These are phyloP conservation scores for Lactuca sativa DNA, from an alignment of 129 eudicot species.

Conservation along the genomic window DNA sequence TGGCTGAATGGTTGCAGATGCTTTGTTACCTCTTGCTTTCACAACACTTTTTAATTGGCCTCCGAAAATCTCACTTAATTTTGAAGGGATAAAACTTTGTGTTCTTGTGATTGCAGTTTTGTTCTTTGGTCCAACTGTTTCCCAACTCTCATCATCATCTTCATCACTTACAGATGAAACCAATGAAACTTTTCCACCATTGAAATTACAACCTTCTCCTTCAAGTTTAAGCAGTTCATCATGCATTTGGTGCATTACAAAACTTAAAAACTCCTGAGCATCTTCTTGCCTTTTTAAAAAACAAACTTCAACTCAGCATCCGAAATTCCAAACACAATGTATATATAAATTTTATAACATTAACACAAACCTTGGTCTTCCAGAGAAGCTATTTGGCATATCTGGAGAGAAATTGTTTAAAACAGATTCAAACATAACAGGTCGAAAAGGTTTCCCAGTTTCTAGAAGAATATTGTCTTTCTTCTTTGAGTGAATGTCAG, in stretches of 20 bases:
- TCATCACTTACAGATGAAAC: slow-evolving; percentile 62
- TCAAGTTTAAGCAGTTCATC: slow-evolving; percentile 76
- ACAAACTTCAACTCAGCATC: slow-evolving; percentile 14
- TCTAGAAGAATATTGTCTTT: slow-evolving; percentile 33
- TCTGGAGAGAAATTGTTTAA: slow-evolving; percentile 74
- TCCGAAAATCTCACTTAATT: slow-evolving; percentile 65
- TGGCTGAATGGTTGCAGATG: slow-evolving; percentile 82
- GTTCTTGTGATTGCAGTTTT: slow-evolving; percentile 71
- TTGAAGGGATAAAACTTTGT: slow-evolving; percentile 68
- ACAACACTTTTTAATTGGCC: slow-evolving; percentile 79
- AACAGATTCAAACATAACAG: slow-evolving; percentile 71
- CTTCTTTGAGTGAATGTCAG: slow-evolving; percentile 38
- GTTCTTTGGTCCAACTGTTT: slow-evolving; percentile 72
- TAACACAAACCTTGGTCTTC: slow-evolving; percentile 61
- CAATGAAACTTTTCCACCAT: slow-evolving; percentile 46
- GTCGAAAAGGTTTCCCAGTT: slow-evolving; percentile 59
- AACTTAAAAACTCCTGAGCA: slow-evolving; percentile 85
- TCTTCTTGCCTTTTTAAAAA: slow-evolving; percentile 69
- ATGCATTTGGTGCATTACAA: slow-evolving; percentile 84
- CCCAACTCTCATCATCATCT: slow-evolving; percentile 66
- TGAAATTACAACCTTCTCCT: slow-evolving; percentile 39
- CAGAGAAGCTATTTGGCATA: slow-evolving; percentile 60
- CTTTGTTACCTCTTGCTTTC: slow-evolving; percentile 75
- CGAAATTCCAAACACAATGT: neutral
- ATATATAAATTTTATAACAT: neutral